Evolutionary conservation across 2,329 filamentous ascomycete genomes (phyloP).

Genomic region (Ramularia endophylla): DNA sequence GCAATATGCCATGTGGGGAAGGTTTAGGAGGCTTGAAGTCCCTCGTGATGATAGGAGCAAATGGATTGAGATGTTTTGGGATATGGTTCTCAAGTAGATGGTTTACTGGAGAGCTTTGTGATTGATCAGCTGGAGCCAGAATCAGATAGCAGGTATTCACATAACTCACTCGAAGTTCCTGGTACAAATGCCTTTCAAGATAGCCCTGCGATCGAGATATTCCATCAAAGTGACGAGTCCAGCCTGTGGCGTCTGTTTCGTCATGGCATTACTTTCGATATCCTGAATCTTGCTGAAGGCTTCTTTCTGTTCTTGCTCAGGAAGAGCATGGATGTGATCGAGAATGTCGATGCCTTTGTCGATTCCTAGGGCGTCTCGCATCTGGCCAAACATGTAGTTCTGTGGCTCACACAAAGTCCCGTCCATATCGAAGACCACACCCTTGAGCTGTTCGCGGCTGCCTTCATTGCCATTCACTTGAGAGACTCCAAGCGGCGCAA

Average conservation of each 20-base stretch:
- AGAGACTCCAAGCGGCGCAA: background rate
- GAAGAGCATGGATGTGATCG: slow-evolving; percentile 73
- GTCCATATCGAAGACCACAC: slow-evolving; percentile 85
- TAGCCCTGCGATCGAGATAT: slow-evolving; percentile 62
- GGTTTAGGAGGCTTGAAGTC: slow-evolving; percentile 83
- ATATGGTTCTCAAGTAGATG: slow-evolving; percentile 74
- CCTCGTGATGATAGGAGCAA: slow-evolving; percentile 75
- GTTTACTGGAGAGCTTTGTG: slow-evolving; percentile 54
- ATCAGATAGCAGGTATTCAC: too few relatives aligned
- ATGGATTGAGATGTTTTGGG: slow-evolving; percentile 49
- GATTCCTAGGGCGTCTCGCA: slow-evolving; percentile 72
- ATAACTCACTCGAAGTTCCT: slow-evolving; percentile 79
- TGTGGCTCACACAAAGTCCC: slow-evolving; percentile 93
- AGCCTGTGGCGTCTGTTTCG: slow-evolving; percentile 70
- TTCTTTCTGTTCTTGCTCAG: slow-evolving; percentile 46
- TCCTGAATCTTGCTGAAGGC: slow-evolving; percentile 69
- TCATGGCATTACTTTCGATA: slow-evolving; percentile 80
- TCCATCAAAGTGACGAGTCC: slow-evolving; percentile 73
- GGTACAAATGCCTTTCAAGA: slow-evolving; percentile 85
- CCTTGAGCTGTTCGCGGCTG: slow-evolving; percentile 45
- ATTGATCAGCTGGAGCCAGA: too few relatives aligned
- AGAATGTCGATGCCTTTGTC: slow-evolving; percentile 73
- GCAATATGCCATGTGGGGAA: slow-evolving; percentile 77
- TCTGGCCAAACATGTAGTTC: slow-evolving; percentile 90
- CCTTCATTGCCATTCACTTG: background rate